Percentiles rank a stretch among this genome's conserved stretches.
Conservation (phyloP, 352 stramenopile genomes). For the Phytophthora agathidicida region DNA sequence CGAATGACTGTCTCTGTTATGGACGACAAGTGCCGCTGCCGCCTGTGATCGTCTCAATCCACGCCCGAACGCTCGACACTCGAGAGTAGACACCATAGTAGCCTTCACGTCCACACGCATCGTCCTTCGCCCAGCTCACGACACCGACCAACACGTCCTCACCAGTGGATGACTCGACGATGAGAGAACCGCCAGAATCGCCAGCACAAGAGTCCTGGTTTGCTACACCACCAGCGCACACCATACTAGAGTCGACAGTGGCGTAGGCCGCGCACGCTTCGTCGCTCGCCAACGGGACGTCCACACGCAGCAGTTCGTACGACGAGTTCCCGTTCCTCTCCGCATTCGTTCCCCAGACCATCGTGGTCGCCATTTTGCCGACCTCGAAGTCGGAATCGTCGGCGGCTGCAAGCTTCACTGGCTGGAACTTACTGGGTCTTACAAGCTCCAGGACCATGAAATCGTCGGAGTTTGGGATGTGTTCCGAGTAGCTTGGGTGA, state of each 20-base stretch:
- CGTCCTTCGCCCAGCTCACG: slow-evolving; percentile 53
- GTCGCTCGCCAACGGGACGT: slow-evolving; percentile 41
- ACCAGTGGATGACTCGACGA: slow-evolving; percentile 13
- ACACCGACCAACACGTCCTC: slow-evolving; percentile 47
- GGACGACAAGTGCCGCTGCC: slow-evolving; percentile 14
- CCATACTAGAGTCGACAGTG: slow-evolving; percentile 43
- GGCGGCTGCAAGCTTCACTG: slow-evolving; percentile 33
- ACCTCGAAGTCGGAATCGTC: slow-evolving; percentile 31
- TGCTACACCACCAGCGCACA: slow-evolving; percentile 48
- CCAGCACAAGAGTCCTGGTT: slow-evolving; percentile 48
- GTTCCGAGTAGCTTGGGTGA: slow-evolving; percentile 17
- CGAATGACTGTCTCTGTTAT: too few species aligned
- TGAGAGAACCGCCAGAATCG: slow-evolving; percentile 61
- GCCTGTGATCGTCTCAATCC: slow-evolving; percentile 32
- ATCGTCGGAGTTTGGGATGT: slow-evolving; percentile 13
- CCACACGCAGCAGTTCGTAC: slow-evolving; percentile 36
- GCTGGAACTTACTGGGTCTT: slow-evolving; percentile 32
- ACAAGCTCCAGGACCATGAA: slow-evolving; percentile 55
- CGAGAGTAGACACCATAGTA: slow-evolving; percentile 60
- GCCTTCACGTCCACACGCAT: slow-evolving; percentile 37
- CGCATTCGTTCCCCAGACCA: slow-evolving; percentile 34
- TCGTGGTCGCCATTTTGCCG: slow-evolving; percentile 34
- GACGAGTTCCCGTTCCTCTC: slow-evolving; percentile 28
- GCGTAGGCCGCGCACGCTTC: slow-evolving; percentile 30
- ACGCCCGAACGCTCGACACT: slow-evolving; percentile 45